Base-by-base conservation (phyloP, 2,329 filamentous ascomycete genomes). In the Capronia coronata region DNA sequence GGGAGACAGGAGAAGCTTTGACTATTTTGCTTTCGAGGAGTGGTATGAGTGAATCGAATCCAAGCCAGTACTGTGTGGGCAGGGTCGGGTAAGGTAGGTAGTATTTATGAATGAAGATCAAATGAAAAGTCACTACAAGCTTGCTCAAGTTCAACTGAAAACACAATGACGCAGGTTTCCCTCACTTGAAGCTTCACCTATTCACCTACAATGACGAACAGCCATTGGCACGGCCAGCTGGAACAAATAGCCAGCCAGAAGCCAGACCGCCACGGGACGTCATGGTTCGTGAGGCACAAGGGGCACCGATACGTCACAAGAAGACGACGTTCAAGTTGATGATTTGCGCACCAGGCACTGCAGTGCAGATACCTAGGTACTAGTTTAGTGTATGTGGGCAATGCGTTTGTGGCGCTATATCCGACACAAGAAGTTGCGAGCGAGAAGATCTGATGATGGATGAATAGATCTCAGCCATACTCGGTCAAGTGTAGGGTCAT, bases 181-280 rank as follows among this genome's bases (percentile, higher is more conserved):
- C 34, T 37, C 34, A 19, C 34, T 37, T 37, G 34, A 19, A 37
- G 34, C 34, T 37, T 37, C 11, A 18, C 5, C 34, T 4, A 13
- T 37, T 37, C 18, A 37, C 14, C 14, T 18, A 37, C 34, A 19
- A 13, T 37, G 34, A 41, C 19, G 23, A 41, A 7, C 38, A 1
- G 19, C 14, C 19, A 41, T 27, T 41, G 38, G 38, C 19, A 23
- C 21, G 38, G 38, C n/a, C 34, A 41, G 18, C 38, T 41, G 9
- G 11, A 9, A 23, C 23, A 16, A 9, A 25, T 25, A 8, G 13
- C 38, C 38, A 41, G 38, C 19, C 23, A 25, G 23, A 21, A 41
- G 23, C 13, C 19, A n/a, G 19, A 41, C 23, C n/a, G 38, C 38
- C 38, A 27, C 38, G 23, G 38, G 23, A 41, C 38, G 38, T 41